Percentiles rank a stretch among this genome's conserved stretches.
phyloP scores from a whole-genome alignment of 2,329 filamentous ascomycete genomes.

The Cladobotryum mycophilum region DNA sequence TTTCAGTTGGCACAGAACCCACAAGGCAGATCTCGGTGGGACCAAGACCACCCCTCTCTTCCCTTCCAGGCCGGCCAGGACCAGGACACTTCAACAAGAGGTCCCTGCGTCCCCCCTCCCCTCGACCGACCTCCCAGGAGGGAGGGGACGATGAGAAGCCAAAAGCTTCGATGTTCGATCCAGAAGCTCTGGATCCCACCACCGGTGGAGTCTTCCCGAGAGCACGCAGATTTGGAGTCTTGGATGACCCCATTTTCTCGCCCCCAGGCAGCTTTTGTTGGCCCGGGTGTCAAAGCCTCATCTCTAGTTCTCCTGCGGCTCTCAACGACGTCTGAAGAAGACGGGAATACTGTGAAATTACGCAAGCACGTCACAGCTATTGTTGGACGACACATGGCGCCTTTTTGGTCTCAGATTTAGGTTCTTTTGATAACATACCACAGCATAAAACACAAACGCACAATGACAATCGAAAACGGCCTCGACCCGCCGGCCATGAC shows the following conservation, averaged over 20 bases:
- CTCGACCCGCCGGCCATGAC: no score
- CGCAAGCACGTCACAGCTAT: background rate
- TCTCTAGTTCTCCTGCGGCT: conserved; percentile 10
- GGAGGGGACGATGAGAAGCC: conserved; percentile 12
- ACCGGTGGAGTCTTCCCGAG: conserved; percentile 16
- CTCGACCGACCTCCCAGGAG: conserved; percentile 10
- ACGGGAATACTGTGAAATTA: no score
- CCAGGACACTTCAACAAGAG: background rate
- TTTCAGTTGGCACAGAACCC: conserved; percentile 10
- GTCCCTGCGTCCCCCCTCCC: conserved; percentile 12
- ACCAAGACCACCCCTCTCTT: conserved; percentile 7
- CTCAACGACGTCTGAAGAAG: background rate
- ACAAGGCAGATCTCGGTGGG: conserved; percentile 20
- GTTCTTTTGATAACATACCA: background rate
- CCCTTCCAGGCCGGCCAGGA: background rate
- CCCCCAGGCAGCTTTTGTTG: conserved; percentile 11
- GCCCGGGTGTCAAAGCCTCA: conserved; percentile 10
- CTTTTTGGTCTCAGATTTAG: background rate
- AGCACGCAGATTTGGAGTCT: conserved; percentile 14
- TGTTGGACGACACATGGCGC: no score
- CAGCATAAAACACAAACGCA: no score
- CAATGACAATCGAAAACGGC: no score
- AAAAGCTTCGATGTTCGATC: conserved; percentile 17
- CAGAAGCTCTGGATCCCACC: conserved; percentile 19
- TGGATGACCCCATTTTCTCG: conserved; percentile 9